Evolutionary conservation across 2,329 filamentous ascomycete genomes (phyloP), one percentile per base, ranked within the genome.

Genomic region (Chrysoporthe austroafricana): DNA sequence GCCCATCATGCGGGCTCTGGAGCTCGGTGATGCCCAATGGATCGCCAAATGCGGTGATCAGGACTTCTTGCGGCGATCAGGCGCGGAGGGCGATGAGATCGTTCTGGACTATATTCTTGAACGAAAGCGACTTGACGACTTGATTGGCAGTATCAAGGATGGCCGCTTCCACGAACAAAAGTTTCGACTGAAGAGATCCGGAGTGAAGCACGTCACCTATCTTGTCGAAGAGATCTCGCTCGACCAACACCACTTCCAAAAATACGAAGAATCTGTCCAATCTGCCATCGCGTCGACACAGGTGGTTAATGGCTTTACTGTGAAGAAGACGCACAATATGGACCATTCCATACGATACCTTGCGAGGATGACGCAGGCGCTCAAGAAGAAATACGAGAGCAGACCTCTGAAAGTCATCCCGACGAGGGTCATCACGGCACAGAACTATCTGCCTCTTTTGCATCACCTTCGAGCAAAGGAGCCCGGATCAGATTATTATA

Each of bases 131-230:
- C 84, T 94, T 0, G 92, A 95, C 74, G 92, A 96, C 76, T 80
- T 96, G 59, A 85, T 95, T n/a, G 82, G 85, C 62, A 94, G 91
- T 70, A 93, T 96, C 79, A 93, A 91, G 76, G 92, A 95, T 70
- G 91, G 91, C 1, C 88, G 92, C 2, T 95, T 94, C 73, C 90
- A 91, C 72, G 92, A 96, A 76, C 92, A 96, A 75, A 95, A 96
- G 75, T 95, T 94, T 75, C 89, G 92, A 1, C 83, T 95, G 13
- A 85, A 86, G 65, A 88, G 88, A 63, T 92, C 88, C 0, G 92
- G 92, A 0, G 83, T 93, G n/a, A 87, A 86, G 67, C 91, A 94
- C 72, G 90, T 94, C 16, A 85, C 93, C 48, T 96, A 95, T 74
- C 83, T 96, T 34, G 85, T 96, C 66, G 92, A 96, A 75, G 89